Percentiles rank a stretch among this genome's conserved stretches.
These are phyloP conservation scores for Terana coerulea DNA, from an alignment of 768 basidiomycete species.

Conservation along the genomic window DNA sequence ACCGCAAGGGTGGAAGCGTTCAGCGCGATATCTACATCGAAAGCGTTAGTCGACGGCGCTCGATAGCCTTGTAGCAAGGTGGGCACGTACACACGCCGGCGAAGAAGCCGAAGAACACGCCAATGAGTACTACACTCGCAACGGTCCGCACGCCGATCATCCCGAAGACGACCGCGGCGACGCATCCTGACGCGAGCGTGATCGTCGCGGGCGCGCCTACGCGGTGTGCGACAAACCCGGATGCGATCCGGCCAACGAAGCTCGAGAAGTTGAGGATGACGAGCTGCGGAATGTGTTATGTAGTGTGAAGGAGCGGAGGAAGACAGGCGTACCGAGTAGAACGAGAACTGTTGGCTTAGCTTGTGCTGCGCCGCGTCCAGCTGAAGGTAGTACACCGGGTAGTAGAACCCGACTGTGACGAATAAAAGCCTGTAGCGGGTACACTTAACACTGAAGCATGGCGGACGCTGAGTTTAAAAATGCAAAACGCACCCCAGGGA, in stretches of 20 bases:
- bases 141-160: conserved; percentile 28
- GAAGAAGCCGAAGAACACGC: conserved; percentile 37
- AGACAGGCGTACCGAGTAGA: conserved; percentile 24
- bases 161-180: conserved; percentile 24
- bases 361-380: conserved; percentile 18
- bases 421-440: conserved; percentile 12
- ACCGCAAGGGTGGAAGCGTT: conserved; percentile 19
- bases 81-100: conserved; percentile 23
- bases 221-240: conserved; percentile 26
- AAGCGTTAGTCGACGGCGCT: too few species aligned
- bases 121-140: conserved; percentile 27
- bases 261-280: conserved; percentile 29
- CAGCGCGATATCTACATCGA: conserved; percentile 31
- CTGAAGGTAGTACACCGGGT: conserved; percentile 26
- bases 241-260: conserved; percentile 27
- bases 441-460: too few species aligned
- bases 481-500: conserved; percentile 22
- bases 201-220: conserved; percentile 28
- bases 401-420: conserved; percentile 22
- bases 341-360: conserved; percentile 18
- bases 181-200: conserved; percentile 21
- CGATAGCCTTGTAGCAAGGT: not conserved
- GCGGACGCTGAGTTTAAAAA: too few species aligned
- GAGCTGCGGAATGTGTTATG: conserved; percentile 10
- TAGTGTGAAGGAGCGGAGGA: not conserved